Evolutionary conservation across 768 basidiomycete species (phyloP).

Genomic region (Russula sp.): DNA sequence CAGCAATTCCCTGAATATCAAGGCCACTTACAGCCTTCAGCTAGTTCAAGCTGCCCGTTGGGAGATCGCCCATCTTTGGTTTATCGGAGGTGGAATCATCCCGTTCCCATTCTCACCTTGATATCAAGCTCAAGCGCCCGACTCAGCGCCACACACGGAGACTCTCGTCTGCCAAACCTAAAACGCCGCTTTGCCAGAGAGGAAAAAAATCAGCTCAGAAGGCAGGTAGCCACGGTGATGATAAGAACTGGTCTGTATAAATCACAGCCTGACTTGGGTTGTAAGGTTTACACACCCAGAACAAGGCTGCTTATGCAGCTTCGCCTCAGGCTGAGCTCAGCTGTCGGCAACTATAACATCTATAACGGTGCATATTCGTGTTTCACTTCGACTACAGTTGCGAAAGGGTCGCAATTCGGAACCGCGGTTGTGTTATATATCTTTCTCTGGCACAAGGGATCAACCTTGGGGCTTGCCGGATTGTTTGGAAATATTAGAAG

Average conservation of each 20-base stretch:
- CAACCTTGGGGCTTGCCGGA: background rate
- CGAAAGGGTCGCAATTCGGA: slow-evolving; percentile 9
- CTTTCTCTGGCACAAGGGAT: background rate
- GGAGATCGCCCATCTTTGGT: slow-evolving; percentile 3
- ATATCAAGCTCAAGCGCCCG: slow-evolving; percentile 23
- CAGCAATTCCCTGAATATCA: background rate
- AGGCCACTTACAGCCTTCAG: background rate
- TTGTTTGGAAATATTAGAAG: slow-evolving; percentile 3
- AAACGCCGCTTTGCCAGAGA: slow-evolving; percentile 27
- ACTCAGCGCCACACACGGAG: slow-evolving; percentile 26
- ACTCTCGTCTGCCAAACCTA: slow-evolving; percentile 30
- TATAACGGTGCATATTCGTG: background rate
- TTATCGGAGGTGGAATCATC: slow-evolving; percentile 3
- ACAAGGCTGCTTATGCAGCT: background rate
- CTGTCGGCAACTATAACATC: background rate
- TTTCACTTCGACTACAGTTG: background rate
- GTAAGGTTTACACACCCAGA: background rate
- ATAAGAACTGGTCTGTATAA: background rate
- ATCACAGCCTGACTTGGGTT: background rate
- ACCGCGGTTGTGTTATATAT: background rate
- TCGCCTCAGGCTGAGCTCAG: background rate
- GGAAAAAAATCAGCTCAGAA: slow-evolving; percentile 24
- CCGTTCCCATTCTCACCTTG: slow-evolving; percentile 8
- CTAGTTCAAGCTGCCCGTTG: slow-evolving; percentile 4
- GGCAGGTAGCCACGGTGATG: slow-evolving; percentile 12